Evolutionary conservation across 2,329 filamentous ascomycete species (phyloP).

Genomic region (Xylariaceae sp.): DNA sequence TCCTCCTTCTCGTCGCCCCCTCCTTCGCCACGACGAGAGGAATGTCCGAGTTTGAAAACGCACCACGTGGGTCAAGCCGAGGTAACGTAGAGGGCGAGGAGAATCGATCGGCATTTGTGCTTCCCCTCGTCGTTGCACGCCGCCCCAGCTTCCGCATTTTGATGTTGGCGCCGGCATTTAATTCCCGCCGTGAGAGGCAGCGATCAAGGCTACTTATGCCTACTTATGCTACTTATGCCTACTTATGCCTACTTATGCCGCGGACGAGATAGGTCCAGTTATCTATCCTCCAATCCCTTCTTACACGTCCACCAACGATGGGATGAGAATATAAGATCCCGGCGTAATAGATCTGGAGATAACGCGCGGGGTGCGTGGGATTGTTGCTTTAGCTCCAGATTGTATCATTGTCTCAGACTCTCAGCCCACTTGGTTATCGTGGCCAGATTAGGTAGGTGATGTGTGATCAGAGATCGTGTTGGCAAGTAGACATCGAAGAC

Average conservation of each 20-base stretch:
- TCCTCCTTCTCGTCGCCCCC: neutral
- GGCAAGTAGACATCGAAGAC: neutral
- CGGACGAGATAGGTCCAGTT: neutral
- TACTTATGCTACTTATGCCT: neutral
- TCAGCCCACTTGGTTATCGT: neutral
- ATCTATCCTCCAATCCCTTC: neutral
- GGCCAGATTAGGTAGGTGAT: neutral
- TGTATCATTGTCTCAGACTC: neutral
- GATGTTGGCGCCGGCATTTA: slow-evolving; percentile 6
- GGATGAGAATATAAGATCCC: neutral
- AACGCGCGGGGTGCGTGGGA: neutral
- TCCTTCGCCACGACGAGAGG: neutral
- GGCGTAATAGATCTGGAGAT: neutral
- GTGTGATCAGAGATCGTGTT: neutral
- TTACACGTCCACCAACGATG: neutral
- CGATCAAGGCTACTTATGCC: neutral
- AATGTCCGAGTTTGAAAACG: neutral
- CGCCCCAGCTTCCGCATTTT: slow-evolving; percentile 14
- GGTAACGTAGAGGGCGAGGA: neutral
- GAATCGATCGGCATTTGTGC: neutral
- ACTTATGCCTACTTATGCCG: neutral
- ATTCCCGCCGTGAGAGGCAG: neutral
- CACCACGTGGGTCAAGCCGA: neutral
- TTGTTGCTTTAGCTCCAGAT: neutral
- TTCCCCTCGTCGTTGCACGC: neutral